Evolutionary conservation across 2,329 filamentous ascomycete genomes (phyloP).

Genomic region (Aspergillus novofumigatus): DNA sequence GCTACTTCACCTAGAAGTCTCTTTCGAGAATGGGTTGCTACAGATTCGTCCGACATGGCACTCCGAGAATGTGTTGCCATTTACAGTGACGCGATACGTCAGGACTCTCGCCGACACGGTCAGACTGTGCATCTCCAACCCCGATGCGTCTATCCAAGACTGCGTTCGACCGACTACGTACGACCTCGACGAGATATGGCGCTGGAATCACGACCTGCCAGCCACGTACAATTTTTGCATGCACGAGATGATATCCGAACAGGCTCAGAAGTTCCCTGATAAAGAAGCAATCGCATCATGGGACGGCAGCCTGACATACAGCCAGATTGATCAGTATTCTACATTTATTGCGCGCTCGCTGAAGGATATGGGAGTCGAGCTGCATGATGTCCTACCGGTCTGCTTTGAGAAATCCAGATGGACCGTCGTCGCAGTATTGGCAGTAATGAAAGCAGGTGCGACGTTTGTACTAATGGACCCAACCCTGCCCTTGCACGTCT

Average conservation of each 20-base stretch:
- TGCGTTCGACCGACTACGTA: constrained; percentile 28
- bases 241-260: constrained; percentile 43
- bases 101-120: constrained; percentile 42
- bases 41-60: constrained; percentile 42
- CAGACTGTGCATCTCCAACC: constrained; percentile 29
- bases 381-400: constrained; percentile 26
- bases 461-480: constrained; percentile 32
- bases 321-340: constrained; percentile 32
- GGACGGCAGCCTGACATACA: constrained; percentile 30
- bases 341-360: constrained; percentile 24
- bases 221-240: constrained; percentile 44
- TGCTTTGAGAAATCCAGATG: constrained; percentile 34
- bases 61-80: constrained; percentile 38
- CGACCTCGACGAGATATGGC: constrained; percentile 47
- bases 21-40: constrained; percentile 24
- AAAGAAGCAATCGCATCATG: constrained; percentile 29
- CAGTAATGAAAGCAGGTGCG: constrained; percentile 30
- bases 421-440: constrained; percentile 31
- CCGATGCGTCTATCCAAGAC: constrained; percentile 26
- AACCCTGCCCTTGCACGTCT: constrained; percentile 30
- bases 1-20: constrained; percentile 30
- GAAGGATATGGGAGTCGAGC: constrained; percentile 24
- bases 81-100: constrained; percentile 43
- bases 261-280: constrained; percentile 18
- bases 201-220: constrained; percentile 45